These are phyloP conservation scores for Nepenthes gracilis DNA, from an alignment of 148 eudicot genomes.

Conservation along the genomic window DNA sequence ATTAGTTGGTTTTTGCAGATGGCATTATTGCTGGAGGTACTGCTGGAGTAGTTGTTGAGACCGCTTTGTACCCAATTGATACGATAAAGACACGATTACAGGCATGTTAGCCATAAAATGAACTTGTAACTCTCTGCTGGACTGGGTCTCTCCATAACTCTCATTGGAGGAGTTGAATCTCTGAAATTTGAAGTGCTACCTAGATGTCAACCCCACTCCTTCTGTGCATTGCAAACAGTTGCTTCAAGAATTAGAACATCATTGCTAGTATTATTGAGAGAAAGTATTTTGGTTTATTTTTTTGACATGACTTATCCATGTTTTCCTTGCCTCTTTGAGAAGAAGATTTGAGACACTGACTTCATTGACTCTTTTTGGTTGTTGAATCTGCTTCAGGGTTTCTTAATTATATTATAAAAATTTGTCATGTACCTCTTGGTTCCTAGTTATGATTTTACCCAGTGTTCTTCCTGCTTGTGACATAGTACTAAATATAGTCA, in stretches of 20 bases:
- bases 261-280: too few species aligned
- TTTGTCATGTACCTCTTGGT: neutral
- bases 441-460: neutral
- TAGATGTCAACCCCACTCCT: too few species aligned
- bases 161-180: neutral
- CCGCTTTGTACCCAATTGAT: constrained; percentile 88
- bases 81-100: constrained; percentile 93
- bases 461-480: neutral
- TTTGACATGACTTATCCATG: neutral
- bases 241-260: too few species aligned
- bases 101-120: constrained; percentile 41
- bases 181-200: neutral
- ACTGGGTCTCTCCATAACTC: neutral
- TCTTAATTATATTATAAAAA: neutral
- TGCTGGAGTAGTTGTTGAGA: constrained; percentile 93
- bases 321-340: neutral
- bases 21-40: constrained; percentile 91
- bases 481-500: neutral
- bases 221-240: too few species aligned
- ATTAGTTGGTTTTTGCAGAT: constrained; percentile 40
- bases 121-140: constrained; percentile 1
- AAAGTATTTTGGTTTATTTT: too few species aligned
- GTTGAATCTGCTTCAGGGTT: neutral
- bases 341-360: neutral
- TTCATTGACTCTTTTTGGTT: neutral